Conservation (phyloP, 2,329 filamentous ascomycete genomes). For the Nemania serpens region DNA sequence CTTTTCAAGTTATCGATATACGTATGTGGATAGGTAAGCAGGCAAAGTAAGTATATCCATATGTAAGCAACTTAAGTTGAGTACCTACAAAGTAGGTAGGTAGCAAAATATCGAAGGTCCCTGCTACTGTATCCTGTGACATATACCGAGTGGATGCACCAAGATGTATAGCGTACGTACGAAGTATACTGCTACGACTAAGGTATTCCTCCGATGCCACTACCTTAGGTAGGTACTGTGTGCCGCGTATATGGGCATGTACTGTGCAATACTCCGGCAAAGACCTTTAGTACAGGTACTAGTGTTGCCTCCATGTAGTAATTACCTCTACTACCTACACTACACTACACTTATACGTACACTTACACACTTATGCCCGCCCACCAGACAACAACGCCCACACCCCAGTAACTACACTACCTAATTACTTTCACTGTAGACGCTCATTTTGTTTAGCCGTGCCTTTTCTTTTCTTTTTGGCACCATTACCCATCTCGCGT, state of each 20-base stretch:
- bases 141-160: too few relatives aligned
- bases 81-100: too few relatives aligned
- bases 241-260: neutral
- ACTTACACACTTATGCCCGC: neutral
- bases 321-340: too few relatives aligned
- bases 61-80: too few relatives aligned
- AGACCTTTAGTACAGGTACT: neutral
- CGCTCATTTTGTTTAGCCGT: constrained; percentile 10
- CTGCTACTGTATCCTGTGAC: too few relatives aligned
- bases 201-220: too few relatives aligned
- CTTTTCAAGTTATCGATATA: neutral
- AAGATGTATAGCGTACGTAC: too few relatives aligned
- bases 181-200: too few relatives aligned
- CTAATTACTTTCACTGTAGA: neutral
- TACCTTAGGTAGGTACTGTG: neutral
- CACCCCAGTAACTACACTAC: neutral
- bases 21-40: too few relatives aligned
- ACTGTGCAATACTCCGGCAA: neutral
- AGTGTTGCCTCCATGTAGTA: too few relatives aligned
- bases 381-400: neutral
- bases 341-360: neutral
- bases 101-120: too few relatives aligned
- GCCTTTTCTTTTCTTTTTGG: constrained; percentile 23
- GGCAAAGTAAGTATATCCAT: too few relatives aligned
- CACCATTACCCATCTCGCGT: constrained; percentile 12